Percentiles rank a stretch among this genome's conserved stretches.
phyloP scores from a whole-genome alignment of 2,329 filamentous ascomycete genomes.

The Lachnum nothofagi region DNA sequence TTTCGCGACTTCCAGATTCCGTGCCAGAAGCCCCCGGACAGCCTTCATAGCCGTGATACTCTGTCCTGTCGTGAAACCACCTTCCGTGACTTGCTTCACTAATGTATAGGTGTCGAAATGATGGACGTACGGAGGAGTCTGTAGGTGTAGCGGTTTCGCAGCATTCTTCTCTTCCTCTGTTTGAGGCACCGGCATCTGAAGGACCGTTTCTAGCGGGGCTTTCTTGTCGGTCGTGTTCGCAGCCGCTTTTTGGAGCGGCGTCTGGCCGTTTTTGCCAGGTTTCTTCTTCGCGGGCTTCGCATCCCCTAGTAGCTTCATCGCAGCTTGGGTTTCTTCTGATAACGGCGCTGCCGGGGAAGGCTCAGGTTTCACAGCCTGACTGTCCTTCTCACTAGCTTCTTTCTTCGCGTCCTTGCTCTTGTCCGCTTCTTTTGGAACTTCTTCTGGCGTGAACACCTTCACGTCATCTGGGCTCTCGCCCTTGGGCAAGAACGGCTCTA shows the following conservation, averaged over 20 bases:
- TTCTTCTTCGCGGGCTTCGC: slow-evolving; percentile 1
- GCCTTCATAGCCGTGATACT: slow-evolving; percentile 89
- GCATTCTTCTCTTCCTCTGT: slow-evolving; percentile 34
- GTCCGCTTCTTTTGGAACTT: slow-evolving; percentile 6
- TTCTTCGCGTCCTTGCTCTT: slow-evolving; percentile 9
- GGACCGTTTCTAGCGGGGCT: slow-evolving; percentile 44
- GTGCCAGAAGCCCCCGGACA: slow-evolving; percentile 68
- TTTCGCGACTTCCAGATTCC: slow-evolving; percentile 77
- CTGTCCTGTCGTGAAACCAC: slow-evolving; percentile 69
- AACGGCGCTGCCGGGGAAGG: slow-evolving; percentile 21
- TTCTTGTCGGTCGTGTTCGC: slow-evolving; percentile 28
- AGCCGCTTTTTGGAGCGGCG: slow-evolving; percentile 29
- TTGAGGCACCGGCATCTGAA: slow-evolving; percentile 43
- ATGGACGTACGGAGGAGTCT: slow-evolving; percentile 77
- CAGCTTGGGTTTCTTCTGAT: slow-evolving; percentile 26
- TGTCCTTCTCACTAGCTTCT: slow-evolving; percentile 6
- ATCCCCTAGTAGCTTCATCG: slow-evolving; percentile 23
- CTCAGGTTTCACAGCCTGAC: not conserved
- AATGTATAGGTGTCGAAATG: slow-evolving; percentile 94
- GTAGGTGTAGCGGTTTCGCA: slow-evolving; percentile 59
- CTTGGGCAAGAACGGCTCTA: slow-evolving; percentile 45
- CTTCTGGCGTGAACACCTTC: slow-evolving; percentile 14
- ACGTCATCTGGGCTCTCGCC: slow-evolving; percentile 28
- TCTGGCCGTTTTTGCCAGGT: slow-evolving; percentile 3
- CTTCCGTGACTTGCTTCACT: slow-evolving; percentile 69